Evolutionary conservation across 345 rosid genomes (phyloP), one percentile per base, ranked within the genome.

Genomic region (Lagerstroemia speciosa): DNA sequence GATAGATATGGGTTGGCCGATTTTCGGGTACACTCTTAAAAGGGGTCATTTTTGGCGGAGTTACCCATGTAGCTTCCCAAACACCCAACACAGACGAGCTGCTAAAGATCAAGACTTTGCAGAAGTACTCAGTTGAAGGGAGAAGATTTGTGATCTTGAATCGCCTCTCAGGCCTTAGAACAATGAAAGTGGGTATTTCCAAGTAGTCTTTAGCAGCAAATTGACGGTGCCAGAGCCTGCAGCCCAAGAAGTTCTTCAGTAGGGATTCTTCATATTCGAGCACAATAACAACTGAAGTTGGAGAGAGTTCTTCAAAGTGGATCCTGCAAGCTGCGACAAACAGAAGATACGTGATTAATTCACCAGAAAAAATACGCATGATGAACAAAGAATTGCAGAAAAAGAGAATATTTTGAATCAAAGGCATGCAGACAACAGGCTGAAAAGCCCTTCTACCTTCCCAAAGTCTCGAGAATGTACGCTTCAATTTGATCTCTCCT

Each of bases 161-260:
- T 67, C 70, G 75, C 66, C 69, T 80, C 69, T 80, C 77, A 4
- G 86, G 80, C 77, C 76, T 80, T 64, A 66, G 31, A 43, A 73
- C 78, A 67, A 77, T 73, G 76, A 67, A 67, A 53, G 69, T 55
- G 50, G 74, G 83, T 38, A 74, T 73, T 6, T 78, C 82, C 9
- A 76, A 77, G 74, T 79, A 84, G 45, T 79, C 82, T 71, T 78
- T 73, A 68, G 61, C 64, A 41, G 58, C 62, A 43, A 73, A 74
- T 69, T 73, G 77, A n/a, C 83, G 78, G 67, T 81, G 87, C 85
- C 87, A 84, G 26, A 84, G 60, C 77, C 76, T 79, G 79, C 85
- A 81, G 38, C 85, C 83, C 69, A 80, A 11, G 53, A 74, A 73
- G 50, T 78, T 79, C 50, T 67, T 63, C 33, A 77, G 60, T 62